Conservation (phyloP, 441 rosid species). For the Adansonia grandidieri region DNA sequence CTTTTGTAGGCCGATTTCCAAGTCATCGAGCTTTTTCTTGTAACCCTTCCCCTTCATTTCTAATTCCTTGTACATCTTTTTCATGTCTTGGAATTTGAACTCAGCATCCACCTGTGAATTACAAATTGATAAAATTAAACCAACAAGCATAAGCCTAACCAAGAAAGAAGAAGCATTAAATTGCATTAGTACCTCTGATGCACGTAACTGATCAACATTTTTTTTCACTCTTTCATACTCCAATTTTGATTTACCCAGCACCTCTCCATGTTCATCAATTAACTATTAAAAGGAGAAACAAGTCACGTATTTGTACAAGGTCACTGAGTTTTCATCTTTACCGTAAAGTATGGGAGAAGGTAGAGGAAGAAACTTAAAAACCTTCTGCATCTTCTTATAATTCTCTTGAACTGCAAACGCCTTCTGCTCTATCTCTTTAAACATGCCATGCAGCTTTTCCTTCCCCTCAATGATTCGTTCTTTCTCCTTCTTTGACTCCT, state of each 20-base stretch:
- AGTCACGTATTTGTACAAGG: slow-evolving; percentile 18
- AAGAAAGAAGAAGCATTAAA: slow-evolving; percentile 25
- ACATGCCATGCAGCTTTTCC: slow-evolving; percentile 61
- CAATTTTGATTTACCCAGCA: slow-evolving; percentile 62
- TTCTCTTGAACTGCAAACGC: slow-evolving; percentile 88
- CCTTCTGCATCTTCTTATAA: slow-evolving; percentile 73
- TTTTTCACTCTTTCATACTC: slow-evolving; percentile 74
- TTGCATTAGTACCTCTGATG: slow-evolving; percentile 68
- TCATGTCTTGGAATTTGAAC: slow-evolving; percentile 79
- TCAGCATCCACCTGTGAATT: slow-evolving; percentile 79
- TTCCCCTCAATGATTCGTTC: slow-evolving; percentile 69
- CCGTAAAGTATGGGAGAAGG: not conserved
- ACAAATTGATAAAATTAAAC: slow-evolving; percentile 4
- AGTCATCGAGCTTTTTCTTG: slow-evolving; percentile 78
- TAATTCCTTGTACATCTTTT: slow-evolving; percentile 69
- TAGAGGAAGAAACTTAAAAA: slow-evolving; percentile 32
- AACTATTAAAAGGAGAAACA: slow-evolving; percentile 48
- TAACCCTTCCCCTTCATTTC: slow-evolving; percentile 82
- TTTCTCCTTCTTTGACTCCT: slow-evolving; percentile 78
- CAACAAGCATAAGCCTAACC: slow-evolving; percentile 11
- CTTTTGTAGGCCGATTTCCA: slow-evolving; percentile 64
- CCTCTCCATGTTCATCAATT: slow-evolving; percentile 80
- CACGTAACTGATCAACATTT: slow-evolving; percentile 76
- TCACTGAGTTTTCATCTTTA: not conserved
- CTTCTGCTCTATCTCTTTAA: slow-evolving; percentile 76